A percentile compares a stretch with the other conserved stretches of the same genome.
phyloP scores from a whole-genome alignment of 345 rosid genomes.

The Bruguiera gymnorhiza region DNA sequence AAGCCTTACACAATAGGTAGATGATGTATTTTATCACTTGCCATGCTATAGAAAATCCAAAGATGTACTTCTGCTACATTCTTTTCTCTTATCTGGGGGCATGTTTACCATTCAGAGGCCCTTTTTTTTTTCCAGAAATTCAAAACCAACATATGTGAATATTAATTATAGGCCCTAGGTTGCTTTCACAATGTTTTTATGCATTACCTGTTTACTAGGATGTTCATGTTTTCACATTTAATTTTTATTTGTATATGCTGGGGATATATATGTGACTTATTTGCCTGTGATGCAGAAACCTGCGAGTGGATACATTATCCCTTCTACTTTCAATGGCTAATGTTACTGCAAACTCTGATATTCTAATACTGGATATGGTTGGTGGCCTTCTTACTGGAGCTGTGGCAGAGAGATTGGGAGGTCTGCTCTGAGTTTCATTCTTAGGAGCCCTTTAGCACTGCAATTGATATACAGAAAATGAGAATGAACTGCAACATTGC shows the following conservation, averaged over 20 bases:
- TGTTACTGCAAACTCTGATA: conserved; percentile 63
- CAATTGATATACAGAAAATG: background rate
- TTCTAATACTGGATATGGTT: conserved; percentile 83
- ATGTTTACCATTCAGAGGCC: no score
- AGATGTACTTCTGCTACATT: no score
- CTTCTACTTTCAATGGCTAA: conserved; percentile 85
- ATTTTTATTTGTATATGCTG: background rate
- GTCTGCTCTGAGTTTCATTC: conserved; percentile 28
- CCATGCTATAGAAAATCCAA: no score
- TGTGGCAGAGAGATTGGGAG: conserved; percentile 90
- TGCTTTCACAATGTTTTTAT: no score
- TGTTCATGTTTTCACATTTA: background rate
- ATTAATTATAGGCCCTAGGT: no score
- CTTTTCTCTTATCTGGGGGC: no score
- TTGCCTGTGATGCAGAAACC: conserved; percentile 44
- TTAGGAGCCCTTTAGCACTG: background rate
- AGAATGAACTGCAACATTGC: background rate
- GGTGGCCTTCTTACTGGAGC: conserved; percentile 95
- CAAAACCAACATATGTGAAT: no score
- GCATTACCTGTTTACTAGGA: no score
- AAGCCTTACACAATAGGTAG: no score
- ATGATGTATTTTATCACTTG: no score
- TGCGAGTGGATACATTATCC: conserved; percentile 78
- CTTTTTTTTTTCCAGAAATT: no score
- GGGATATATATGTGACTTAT: background rate